Conservation (phyloP, 352 stramenopile genomes). For the Globisporangium solare region DNA sequence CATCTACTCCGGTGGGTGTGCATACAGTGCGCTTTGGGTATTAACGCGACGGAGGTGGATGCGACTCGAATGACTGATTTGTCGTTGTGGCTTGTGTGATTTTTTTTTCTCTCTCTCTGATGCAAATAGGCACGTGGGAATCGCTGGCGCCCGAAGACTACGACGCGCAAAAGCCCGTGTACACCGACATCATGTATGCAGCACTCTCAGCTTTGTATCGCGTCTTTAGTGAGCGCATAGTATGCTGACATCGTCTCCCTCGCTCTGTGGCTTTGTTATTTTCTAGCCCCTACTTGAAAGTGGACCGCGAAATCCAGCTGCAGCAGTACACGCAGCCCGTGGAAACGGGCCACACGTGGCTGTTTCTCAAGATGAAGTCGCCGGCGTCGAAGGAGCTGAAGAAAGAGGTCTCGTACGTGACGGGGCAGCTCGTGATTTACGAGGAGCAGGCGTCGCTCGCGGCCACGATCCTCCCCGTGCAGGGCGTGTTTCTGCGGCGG, state of each 20-base stretch:
- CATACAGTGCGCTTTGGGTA: neutral
- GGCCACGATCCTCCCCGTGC: conserved; percentile 75
- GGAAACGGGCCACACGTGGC: conserved; percentile 67
- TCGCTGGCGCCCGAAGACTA: conserved; percentile 56
- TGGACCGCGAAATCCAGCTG: conserved; percentile 68
- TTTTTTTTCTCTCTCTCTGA: neutral
- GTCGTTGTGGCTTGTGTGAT: conserved; percentile 2
- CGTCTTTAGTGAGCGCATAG: neutral
- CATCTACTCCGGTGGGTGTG: conserved; percentile 59
- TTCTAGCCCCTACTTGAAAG: conserved; percentile 60
- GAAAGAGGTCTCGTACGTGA: conserved; percentile 72
- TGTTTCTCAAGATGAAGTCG: conserved; percentile 79
- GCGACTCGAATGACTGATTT: neutral
- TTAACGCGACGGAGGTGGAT: neutral
- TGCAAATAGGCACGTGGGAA: conserved; percentile 41
- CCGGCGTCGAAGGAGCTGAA: conserved; percentile 61
- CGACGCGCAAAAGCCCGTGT: conserved; percentile 45
- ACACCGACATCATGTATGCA: conserved; percentile 62
- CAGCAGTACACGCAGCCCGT: conserved; percentile 74
- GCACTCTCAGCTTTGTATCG: neutral
- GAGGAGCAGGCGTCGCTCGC: conserved; percentile 74
- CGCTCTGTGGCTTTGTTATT: conserved; percentile 5
- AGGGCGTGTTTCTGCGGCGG: conserved; percentile 74
- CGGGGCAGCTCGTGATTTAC: conserved; percentile 79
- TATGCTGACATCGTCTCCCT: neutral